Conservation (phyloP, 148 eudicot species). For the Chenopodium album region DNA sequence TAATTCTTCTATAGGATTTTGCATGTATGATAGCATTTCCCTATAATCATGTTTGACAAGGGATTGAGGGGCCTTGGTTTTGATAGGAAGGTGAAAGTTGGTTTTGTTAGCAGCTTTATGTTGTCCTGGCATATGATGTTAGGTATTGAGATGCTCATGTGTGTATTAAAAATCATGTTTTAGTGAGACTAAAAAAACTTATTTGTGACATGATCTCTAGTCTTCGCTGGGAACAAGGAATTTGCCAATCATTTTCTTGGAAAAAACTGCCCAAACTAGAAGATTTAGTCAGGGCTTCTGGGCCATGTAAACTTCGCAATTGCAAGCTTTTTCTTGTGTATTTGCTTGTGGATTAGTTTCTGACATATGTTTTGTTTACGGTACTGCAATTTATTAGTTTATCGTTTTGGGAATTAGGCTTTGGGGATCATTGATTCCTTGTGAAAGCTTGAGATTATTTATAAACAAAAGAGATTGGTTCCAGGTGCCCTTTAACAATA, state of each 20-base stretch:
- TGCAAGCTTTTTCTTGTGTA: not conserved
- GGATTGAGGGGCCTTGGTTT: not conserved
- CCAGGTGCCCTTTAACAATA: not conserved
- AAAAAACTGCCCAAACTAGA: not conserved
- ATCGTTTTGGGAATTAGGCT: not conserved
- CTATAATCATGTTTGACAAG: not conserved
- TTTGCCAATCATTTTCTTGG: not conserved
- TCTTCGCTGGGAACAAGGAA: not conserved
- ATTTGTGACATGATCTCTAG: not conserved
- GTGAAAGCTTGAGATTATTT: not conserved
- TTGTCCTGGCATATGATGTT: not conserved
- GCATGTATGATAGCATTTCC: not conserved
- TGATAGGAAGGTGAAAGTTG: not conserved
- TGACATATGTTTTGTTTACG: not conserved
- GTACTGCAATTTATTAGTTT: not conserved
- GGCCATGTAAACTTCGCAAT: not conserved
- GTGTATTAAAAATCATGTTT: not conserved
- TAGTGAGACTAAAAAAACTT: not conserved
- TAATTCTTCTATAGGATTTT: not conserved
- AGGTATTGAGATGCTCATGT: not conserved
- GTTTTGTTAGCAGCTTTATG: not conserved
- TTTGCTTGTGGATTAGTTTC: not conserved
- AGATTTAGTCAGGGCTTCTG: not conserved
- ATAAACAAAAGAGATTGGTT: not conserved
- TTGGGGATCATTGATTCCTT: not conserved